Base-by-base conservation (phyloP, 2,329 filamentous ascomycete species). In the Penicillium polonicum region DNA sequence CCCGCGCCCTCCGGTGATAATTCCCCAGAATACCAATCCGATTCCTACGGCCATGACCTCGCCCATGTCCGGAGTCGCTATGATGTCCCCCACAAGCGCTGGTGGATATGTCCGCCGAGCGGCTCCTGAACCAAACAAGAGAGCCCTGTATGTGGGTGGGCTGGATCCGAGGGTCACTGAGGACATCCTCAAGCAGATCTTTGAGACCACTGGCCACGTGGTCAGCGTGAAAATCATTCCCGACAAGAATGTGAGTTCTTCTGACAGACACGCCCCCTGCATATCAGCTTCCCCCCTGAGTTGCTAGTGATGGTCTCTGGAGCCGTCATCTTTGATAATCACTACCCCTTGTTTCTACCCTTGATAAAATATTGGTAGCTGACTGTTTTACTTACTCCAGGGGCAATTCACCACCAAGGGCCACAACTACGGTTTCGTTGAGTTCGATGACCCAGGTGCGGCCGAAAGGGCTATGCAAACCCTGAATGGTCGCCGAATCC, bases 151-250 rank as follows among this genome's bases (percentile, higher is more conserved):
- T 72, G 91, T 99, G 58, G 94, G 94, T 63, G 94, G 94, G 55
- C 82, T 99, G 67, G 94, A 99, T 75, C 91, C 92, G 69, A 86
- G 94, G 65, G 93, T 97, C 62, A 97, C 93, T 33, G 93, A 97
- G 78, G 93, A 97, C 73, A 91, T 97, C 56, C 79, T 97, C 75
- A 91, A 92, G 72, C 93, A 97, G 77, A 97, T 97, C 70, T 99
- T 99, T 72, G 94, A 99, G 82, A 99, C 94, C 7, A 97, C 92
- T 59, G 94, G 94, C 57, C 94, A 99, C 78, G 94, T 99, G 64
- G 89, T 96, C 79, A 97, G 91, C 72, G 94, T 99, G 74, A 99
- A 99, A 83, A 97, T 99, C 73, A 99, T 99, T 75, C 94, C 94
- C 52, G 94, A 99, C 83, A 99, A 99, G 84, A 99, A 97, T 79